Evolutionary conservation across 345 rosid species (phyloP).

Genomic region (Microthlaspi erraticum): DNA sequence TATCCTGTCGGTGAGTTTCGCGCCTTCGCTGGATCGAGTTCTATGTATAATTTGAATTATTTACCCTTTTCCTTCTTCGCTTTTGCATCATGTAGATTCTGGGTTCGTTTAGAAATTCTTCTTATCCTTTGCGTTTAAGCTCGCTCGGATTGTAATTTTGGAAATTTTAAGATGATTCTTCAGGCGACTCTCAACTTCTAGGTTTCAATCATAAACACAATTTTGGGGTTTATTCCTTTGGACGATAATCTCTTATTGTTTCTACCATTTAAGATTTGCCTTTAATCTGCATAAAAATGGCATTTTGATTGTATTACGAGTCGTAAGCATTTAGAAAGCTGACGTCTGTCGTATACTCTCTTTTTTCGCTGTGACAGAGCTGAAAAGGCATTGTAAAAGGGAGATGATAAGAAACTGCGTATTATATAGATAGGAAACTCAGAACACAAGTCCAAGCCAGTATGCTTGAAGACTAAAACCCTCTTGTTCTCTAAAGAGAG

Average conservation of each 20-base stretch:
- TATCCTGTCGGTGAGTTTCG: conserved; percentile 38
- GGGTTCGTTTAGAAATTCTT: conserved; percentile 1
- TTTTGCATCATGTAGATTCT: conserved; percentile 14
- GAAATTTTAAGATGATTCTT: neutral
- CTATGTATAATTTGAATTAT: conserved; percentile 1
- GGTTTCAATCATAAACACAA: conserved; percentile 22
- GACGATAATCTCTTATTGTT: neutral
- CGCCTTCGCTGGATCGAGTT: conserved; percentile 12
- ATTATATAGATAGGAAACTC: too few species aligned
- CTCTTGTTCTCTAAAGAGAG: too few species aligned
- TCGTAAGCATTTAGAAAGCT: conserved; percentile 16
- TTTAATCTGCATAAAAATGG: conserved; percentile 4
- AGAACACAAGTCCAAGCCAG: too few species aligned
- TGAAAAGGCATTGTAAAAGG: too few species aligned
- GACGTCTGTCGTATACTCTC: neutral
- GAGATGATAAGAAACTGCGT: too few species aligned
- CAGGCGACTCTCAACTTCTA: conserved; percentile 6
- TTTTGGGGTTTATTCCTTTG: conserved; percentile 18
- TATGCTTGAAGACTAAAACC: too few species aligned
- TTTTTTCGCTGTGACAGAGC: conserved; percentile 26
- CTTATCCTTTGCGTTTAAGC: neutral
- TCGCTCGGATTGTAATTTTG: conserved; percentile 9
- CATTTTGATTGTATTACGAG: neutral
- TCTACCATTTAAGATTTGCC: conserved; percentile 5
- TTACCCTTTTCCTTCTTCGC: neutral